A percentile compares a stretch with the other conserved stretches of the same genome.
Evolutionary conservation across 2,329 filamentous ascomycete genomes (phyloP).

Genomic region (Pyrenochaeta sp.): DNA sequence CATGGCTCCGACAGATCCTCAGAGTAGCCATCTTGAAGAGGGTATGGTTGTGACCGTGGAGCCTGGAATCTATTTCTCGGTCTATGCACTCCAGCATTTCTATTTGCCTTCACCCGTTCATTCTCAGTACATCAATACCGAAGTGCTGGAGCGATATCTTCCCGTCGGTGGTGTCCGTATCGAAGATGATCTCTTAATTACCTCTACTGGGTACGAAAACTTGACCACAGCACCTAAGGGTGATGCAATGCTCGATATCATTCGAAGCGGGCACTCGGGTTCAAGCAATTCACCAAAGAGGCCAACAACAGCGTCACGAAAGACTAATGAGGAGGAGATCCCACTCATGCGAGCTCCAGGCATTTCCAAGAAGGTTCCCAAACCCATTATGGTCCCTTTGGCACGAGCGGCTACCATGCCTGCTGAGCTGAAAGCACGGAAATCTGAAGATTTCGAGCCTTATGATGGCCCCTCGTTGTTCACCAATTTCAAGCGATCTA

Average conservation of each 20-base stretch:
- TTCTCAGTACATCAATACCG: slow-evolving; percentile 76
- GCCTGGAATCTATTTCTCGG: slow-evolving; percentile 79
- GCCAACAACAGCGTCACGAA: neutral
- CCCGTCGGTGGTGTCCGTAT: slow-evolving; percentile 78
- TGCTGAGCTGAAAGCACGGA: slow-evolving; percentile 3
- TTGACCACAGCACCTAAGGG: slow-evolving; percentile 76
- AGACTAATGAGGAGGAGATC: slow-evolving; percentile 7
- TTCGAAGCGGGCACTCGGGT: slow-evolving; percentile 38
- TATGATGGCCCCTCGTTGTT: slow-evolving; percentile 27
- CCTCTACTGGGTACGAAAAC: slow-evolving; percentile 72
- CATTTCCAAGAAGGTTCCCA: slow-evolving; percentile 20
- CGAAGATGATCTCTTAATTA: slow-evolving; percentile 78
- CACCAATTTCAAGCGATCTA: slow-evolving; percentile 28
- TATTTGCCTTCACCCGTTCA: slow-evolving; percentile 77
- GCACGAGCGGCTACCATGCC: slow-evolving; percentile 34
- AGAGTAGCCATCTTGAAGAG: slow-evolving; percentile 53
- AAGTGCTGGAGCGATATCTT: slow-evolving; percentile 81
- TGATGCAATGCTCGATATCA: slow-evolving; percentile 67
- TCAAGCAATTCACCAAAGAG: slow-evolving; percentile 1
- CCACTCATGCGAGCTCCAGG: slow-evolving; percentile 35
- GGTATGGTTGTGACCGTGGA: slow-evolving; percentile 66
- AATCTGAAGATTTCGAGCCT: slow-evolving; percentile 26
- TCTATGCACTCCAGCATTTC: slow-evolving; percentile 79
- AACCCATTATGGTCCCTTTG: slow-evolving; percentile 20
- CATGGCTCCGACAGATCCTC: slow-evolving; percentile 39